Conservation (phyloP, 1,139 yeast species). For the Suhomyces terraborum region DNA sequence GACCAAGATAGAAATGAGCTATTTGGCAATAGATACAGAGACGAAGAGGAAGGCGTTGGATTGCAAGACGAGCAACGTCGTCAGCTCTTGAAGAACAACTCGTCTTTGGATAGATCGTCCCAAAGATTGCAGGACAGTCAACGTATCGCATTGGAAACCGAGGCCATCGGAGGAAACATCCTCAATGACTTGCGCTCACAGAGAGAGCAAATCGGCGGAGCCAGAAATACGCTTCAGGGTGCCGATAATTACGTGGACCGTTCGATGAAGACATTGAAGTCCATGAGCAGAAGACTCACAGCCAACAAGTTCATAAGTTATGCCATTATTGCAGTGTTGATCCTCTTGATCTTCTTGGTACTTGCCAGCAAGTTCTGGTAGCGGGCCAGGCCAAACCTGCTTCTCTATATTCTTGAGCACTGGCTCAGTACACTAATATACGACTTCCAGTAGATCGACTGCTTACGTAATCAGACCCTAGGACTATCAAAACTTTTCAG, state of each 20-base stretch:
- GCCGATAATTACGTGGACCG: slow-evolving; percentile 94
- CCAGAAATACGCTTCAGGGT: slow-evolving; percentile 80
- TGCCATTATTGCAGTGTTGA: slow-evolving; percentile 90
- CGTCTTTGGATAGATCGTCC: slow-evolving; percentile 78
- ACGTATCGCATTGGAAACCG: slow-evolving; percentile 90
- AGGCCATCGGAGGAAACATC: slow-evolving; percentile 86
- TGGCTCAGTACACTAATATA: slow-evolving; percentile 1
- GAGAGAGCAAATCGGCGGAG: slow-evolving; percentile 84
- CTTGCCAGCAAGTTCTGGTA: slow-evolving; percentile 83
- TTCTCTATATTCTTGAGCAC: slow-evolving; percentile 1
- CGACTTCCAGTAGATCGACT: not conserved
- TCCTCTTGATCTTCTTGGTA: slow-evolving; percentile 80
- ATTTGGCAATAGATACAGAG: slow-evolving; percentile 57
- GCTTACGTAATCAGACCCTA: slow-evolving; percentile 7
- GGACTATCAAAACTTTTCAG: slow-evolving; percentile 4
- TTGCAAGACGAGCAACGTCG: slow-evolving; percentile 74
- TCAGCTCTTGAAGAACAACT: slow-evolving; percentile 74
- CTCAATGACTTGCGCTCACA: slow-evolving; percentile 88
- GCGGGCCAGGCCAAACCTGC: no score
- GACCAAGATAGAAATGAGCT: slow-evolving; percentile 66
- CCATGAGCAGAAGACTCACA: slow-evolving; percentile 94
- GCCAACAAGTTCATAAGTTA: slow-evolving; percentile 92
- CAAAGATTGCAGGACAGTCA: slow-evolving; percentile 87
- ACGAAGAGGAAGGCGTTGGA: slow-evolving; percentile 33
- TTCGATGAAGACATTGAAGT: slow-evolving; percentile 79